These are phyloP conservation scores for Pestalotiopsis fici DNA, from an alignment of 2,329 filamentous ascomycete species.

Conservation along the genomic window DNA sequence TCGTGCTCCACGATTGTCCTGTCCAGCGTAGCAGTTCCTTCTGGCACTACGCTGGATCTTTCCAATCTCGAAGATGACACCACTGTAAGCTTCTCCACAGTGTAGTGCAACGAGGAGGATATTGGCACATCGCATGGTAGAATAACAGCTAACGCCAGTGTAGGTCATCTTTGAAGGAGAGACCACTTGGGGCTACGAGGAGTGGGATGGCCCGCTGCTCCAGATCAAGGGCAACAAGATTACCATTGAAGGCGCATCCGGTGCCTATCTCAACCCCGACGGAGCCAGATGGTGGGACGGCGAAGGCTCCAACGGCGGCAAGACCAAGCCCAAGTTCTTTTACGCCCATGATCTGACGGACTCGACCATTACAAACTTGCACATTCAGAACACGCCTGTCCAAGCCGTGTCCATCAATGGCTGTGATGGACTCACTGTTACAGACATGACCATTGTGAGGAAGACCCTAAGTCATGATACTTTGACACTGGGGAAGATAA, in stretches of 20 bases:
- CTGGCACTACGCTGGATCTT: slow-evolving; percentile 3
- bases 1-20: slow-evolving; percentile 10
- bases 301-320: slow-evolving; percentile 37
- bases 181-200: slow-evolving; percentile 8
- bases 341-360: slow-evolving; percentile 46
- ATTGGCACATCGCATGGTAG: not conserved
- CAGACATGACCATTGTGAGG: slow-evolving; percentile 29
- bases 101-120: slow-evolving; percentile 1
- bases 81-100: slow-evolving; percentile 14
- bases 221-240: slow-evolving; percentile 9
- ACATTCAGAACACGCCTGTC: slow-evolving; percentile 42
- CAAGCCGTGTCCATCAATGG: slow-evolving; percentile 42
- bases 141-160: slow-evolving; percentile 7
- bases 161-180: slow-evolving; percentile 10
- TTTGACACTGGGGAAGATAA: not conserved
- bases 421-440: slow-evolving; percentile 33
- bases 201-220: slow-evolving; percentile 7
- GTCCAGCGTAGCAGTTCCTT: slow-evolving; percentile 2
- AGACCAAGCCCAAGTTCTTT: slow-evolving; percentile 43
- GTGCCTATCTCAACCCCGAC: slow-evolving; percentile 3
- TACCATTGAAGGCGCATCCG: slow-evolving; percentile 3
- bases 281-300: slow-evolving; percentile 27
- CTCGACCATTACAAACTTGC: slow-evolving; percentile 37
- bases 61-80: slow-evolving; percentile 37
- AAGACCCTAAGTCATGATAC: not conserved